phyloP scores from a whole-genome alignment of 2,329 filamentous ascomycete genomes.

The Colletotrichum destructivum region DNA sequence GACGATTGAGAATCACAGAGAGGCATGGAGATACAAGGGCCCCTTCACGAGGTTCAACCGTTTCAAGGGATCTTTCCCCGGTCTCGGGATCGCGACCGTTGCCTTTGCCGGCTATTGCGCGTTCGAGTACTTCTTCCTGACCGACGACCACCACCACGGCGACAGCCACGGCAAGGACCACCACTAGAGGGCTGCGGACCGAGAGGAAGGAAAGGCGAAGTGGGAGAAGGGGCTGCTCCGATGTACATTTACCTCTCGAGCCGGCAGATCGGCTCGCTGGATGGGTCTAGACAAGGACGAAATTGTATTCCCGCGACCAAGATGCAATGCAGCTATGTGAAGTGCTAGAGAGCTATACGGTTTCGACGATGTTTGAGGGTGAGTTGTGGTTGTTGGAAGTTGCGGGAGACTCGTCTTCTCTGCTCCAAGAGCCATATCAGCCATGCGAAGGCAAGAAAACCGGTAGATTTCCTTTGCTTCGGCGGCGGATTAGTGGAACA shows the following conservation, averaged over 20 bases:
- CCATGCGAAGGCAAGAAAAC: background rate
- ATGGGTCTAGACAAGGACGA: slow-evolving; percentile 38
- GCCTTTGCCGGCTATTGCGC: slow-evolving; percentile 92
- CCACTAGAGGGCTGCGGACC: slow-evolving; percentile 62
- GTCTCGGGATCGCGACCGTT: slow-evolving; percentile 91
- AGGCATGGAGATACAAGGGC: slow-evolving; percentile 94
- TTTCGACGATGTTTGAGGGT: background rate
- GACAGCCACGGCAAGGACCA: slow-evolving; percentile 69
- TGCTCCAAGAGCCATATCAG: background rate
- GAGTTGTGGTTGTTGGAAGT: background rate
- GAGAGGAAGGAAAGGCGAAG: slow-evolving; percentile 36
- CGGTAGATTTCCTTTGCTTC: too few species aligned
- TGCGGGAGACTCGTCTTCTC: too few species aligned
- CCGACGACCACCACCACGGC: slow-evolving; percentile 76
- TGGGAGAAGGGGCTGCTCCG: slow-evolving; percentile 31
- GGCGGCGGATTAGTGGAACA: background rate
- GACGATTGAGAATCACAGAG: slow-evolving; percentile 67
- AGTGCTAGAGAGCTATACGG: background rate
- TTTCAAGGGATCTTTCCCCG: slow-evolving; percentile 89
- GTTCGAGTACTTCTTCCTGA: slow-evolving; percentile 90
- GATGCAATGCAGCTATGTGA: background rate
- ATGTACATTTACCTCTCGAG: slow-evolving; percentile 56
- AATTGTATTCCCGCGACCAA: slow-evolving; percentile 27
- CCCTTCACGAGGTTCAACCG: slow-evolving; percentile 91
- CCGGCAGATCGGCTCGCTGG: slow-evolving; percentile 35